Evolutionary conservation across 148 eudicot genomes (phyloP).

Genomic region (Simmondsia chinensis): DNA sequence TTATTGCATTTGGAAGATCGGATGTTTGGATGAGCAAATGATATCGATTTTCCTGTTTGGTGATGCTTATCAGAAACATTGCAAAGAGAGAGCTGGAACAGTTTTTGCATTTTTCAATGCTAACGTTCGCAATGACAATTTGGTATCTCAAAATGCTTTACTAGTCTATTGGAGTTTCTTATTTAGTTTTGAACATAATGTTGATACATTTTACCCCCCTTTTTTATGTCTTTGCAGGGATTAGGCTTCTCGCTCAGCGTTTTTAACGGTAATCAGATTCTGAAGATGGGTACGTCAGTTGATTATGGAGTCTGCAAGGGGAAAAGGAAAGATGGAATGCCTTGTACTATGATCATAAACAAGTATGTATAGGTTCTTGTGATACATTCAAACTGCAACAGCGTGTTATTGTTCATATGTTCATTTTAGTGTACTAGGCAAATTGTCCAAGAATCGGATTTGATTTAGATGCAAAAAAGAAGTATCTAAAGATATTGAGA

Average conservation of each 20-base stretch:
- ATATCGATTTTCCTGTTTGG: conserved; percentile 87
- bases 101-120: conserved; percentile 65
- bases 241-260: conserved; percentile 71
- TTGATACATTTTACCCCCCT: neutral
- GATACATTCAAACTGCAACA: too few species aligned
- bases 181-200: neutral
- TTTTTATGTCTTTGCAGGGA: conserved; percentile 36
- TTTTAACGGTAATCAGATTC: conserved; percentile 49
- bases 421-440: too few species aligned
- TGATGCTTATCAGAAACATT: conserved; percentile 62
- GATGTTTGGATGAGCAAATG: conserved; percentile 74
- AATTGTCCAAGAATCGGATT: too few species aligned
- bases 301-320: conserved; percentile 90
- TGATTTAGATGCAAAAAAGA: too few species aligned
- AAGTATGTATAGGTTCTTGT: too few species aligned
- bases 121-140: conserved; percentile 65
- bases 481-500: too few species aligned
- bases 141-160: conserved; percentile 33
- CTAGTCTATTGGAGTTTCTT: conserved; percentile 7
- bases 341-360: conserved; percentile 56
- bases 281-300: conserved; percentile 77
- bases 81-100: conserved; percentile 46
- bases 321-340: conserved; percentile 61
- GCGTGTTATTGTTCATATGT: too few species aligned
- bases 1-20: conserved; percentile 72